phyloP scores from a whole-genome alignment of 305 asterid species.

The Nicotiana rustica region DNA sequence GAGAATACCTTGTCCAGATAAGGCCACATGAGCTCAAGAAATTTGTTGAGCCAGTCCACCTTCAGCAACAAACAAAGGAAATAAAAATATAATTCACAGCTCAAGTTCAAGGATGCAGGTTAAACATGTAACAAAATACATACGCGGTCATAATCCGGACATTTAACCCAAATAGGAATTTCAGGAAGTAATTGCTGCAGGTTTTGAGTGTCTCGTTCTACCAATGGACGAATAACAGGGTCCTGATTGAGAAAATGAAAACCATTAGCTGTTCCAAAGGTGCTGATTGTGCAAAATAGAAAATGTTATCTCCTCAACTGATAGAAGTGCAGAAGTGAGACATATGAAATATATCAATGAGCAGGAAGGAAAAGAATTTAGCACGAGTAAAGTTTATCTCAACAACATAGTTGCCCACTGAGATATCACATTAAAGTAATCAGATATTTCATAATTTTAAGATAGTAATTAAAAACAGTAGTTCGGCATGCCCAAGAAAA shows the following conservation, averaged over 20 bases:
- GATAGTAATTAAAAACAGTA: not conserved
- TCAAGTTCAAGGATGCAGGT: not conserved
- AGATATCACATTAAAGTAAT: not conserved
- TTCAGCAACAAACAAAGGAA: slow-evolving; percentile 43
- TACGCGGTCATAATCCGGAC: slow-evolving; percentile 92
- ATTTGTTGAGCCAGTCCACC: slow-evolving; percentile 96
- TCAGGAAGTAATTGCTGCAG: slow-evolving; percentile 73
- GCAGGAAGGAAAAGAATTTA: not conserved
- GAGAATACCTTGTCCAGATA: slow-evolving; percentile 76
- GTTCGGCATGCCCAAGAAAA: no score
- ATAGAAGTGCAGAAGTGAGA: not conserved
- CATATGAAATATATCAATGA: not conserved
- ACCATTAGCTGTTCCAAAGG: not conserved
- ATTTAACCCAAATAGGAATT: slow-evolving; percentile 85
- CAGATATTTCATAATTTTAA: not conserved
- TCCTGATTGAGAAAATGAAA: slow-evolving; percentile 52
- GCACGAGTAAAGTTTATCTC: not conserved
- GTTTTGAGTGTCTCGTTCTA: slow-evolving; percentile 62
- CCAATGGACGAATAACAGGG: slow-evolving; percentile 75
- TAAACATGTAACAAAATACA: slow-evolving; percentile 37
- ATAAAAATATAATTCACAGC: not conserved
- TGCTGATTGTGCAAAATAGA: not conserved
- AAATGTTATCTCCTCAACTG: not conserved
- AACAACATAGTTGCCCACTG: not conserved
- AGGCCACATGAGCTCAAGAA: slow-evolving; percentile 91